Conservation (phyloP, 805 yeast species). For the Ogataea populi-albae region DNA sequence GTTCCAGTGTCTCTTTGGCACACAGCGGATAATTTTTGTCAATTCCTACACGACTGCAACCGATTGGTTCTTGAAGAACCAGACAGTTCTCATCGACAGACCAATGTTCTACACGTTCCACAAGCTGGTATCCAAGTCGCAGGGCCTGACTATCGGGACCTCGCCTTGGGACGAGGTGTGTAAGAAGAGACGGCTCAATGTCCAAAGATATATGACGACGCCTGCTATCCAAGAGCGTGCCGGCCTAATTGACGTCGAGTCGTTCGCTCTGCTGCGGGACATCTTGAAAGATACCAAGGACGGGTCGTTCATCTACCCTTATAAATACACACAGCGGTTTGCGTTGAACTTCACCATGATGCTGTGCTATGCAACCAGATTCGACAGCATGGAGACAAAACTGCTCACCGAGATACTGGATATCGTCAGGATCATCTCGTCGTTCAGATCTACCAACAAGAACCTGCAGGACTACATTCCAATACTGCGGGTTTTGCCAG, state of each 20-base stretch:
- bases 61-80: slow-evolving; percentile 25
- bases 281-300: slow-evolving; percentile 16
- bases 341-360: slow-evolving; percentile 39
- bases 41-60: slow-evolving; percentile 16
- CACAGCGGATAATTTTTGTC: slow-evolving; percentile 18
- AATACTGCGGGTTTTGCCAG: slow-evolving; percentile 30
- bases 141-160: slow-evolving; percentile 42
- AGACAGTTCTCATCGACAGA: slow-evolving; percentile 19
- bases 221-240: slow-evolving; percentile 36
- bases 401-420: slow-evolving; percentile 30
- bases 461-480: slow-evolving; percentile 39
- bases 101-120: slow-evolving; percentile 24
- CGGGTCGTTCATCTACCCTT: slow-evolving; percentile 20
- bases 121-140: slow-evolving; percentile 26
- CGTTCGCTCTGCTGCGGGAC: slow-evolving; percentile 31
- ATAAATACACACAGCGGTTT: slow-evolving; percentile 33
- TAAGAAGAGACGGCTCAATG: slow-evolving; percentile 35
- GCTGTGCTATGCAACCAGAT: slow-evolving; percentile 38
- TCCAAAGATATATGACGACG: slow-evolving; percentile 37
- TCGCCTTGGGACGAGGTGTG: slow-evolving; percentile 42
- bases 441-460: slow-evolving; percentile 36
- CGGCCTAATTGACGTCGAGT: slow-evolving; percentile 34
- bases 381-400: slow-evolving; percentile 29
- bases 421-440: slow-evolving; percentile 31
- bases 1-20: slow-evolving; percentile 23